Percentiles rank a stretch among this genome's conserved stretches.
Conservation (phyloP, 2,329 filamentous ascomycete species). For the Aspergillus sp. region DNA sequence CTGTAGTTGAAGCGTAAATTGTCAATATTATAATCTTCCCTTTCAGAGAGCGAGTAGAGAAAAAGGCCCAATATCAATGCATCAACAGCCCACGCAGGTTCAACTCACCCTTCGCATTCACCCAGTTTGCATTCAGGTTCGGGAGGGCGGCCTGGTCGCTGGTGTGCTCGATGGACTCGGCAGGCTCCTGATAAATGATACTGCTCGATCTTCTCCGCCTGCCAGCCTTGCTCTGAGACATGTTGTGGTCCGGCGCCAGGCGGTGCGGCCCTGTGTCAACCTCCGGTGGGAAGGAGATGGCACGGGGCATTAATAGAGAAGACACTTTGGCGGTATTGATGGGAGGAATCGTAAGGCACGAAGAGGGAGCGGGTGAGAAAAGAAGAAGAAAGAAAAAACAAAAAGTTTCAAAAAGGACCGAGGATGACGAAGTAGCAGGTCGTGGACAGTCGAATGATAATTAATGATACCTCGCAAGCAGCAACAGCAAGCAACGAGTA, state of each 20-base stretch:
- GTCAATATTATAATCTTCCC: constrained; percentile 19
- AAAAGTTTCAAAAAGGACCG: constrained; percentile 19
- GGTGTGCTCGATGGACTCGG: constrained; percentile 95
- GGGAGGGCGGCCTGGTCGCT: constrained; percentile 94
- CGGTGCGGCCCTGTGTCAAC: constrained; percentile 66
- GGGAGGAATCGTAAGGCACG: constrained; percentile 23
- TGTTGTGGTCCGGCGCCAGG: constrained; percentile 65
- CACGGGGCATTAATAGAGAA: constrained; percentile 85
- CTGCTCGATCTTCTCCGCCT: constrained; percentile 95
- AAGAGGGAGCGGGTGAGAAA: constrained; percentile 30
- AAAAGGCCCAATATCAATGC: constrained; percentile 11
- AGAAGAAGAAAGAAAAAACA: constrained; percentile 29
- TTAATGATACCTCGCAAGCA: constrained; percentile 7
- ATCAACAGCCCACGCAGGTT: constrained; percentile 13
- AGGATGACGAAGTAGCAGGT: constrained; percentile 3
- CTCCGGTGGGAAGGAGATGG: constrained; percentile 88
- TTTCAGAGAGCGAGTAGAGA: neutral
- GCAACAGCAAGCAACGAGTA: constrained; percentile 4
- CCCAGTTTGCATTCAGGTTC: constrained; percentile 98
- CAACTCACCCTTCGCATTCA: constrained; percentile 91
- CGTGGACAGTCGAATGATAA: constrained; percentile 10
- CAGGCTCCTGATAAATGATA: constrained; percentile 96
- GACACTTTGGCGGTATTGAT: constrained; percentile 91
- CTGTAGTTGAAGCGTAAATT: constrained; percentile 52
- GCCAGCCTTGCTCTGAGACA: constrained; percentile 67